Conservation (phyloP, 2,329 filamentous ascomycete species). For the Lachnum nothofagi region DNA sequence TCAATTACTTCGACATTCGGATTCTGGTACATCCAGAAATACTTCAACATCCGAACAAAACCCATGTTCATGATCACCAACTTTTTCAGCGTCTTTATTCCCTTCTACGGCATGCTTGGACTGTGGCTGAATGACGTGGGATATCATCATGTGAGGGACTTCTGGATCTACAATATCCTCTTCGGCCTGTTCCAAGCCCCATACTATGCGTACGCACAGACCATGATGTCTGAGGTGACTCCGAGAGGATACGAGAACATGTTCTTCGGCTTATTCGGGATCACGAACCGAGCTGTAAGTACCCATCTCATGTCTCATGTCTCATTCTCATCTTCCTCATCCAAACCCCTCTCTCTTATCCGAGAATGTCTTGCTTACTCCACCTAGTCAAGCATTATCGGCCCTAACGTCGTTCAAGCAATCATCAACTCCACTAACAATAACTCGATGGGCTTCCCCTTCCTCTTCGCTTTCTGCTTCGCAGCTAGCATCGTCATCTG, state of each 20-base stretch:
- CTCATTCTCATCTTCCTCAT: too few species aligned
- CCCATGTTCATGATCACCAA: slow-evolving; percentile 40
- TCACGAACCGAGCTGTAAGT: slow-evolving; percentile 40
- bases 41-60: slow-evolving; percentile 38
- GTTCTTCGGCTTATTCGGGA: slow-evolving; percentile 41
- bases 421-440: slow-evolving; percentile 40
- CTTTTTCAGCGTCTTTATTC: slow-evolving; percentile 38
- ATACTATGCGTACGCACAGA: slow-evolving; percentile 41
- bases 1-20: slow-evolving; percentile 38
- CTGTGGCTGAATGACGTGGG: slow-evolving; percentile 37
- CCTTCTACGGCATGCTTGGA: slow-evolving; percentile 40
- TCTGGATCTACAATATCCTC: slow-evolving; percentile 40
- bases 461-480: slow-evolving; percentile 36
- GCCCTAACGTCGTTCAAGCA: slow-evolving; percentile 40
- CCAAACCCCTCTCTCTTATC: too few species aligned
- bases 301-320: background rate
- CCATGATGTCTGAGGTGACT: slow-evolving; percentile 41
- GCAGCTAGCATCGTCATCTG: slow-evolving; percentile 36
- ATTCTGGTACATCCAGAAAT: slow-evolving; percentile 40
- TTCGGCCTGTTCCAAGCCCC: slow-evolving; percentile 40
- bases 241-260: slow-evolving; percentile 40
- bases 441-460: slow-evolving; percentile 41
- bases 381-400: slow-evolving; percentile 39
- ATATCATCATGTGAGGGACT: slow-evolving; percentile 37
- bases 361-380: background rate